Percentiles rank a stretch among this genome's conserved stretches.
Evolutionary conservation across 2,329 filamentous ascomycete species (phyloP).

Genomic region (Fusarium paranaense): DNA sequence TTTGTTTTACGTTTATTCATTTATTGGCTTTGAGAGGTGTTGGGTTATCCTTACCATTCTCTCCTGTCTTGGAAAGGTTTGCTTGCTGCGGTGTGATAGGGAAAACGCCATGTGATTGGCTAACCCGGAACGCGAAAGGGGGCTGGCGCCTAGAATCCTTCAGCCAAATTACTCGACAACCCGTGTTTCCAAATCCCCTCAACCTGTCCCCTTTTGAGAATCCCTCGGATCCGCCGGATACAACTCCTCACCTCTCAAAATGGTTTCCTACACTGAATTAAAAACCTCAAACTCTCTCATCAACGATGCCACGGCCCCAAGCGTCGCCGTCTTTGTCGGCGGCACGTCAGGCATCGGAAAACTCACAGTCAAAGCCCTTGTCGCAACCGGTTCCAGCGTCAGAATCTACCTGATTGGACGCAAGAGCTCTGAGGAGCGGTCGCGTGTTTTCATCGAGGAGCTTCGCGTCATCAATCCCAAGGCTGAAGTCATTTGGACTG

Average conservation of each 20-base stretch:
- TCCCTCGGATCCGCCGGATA: neutral
- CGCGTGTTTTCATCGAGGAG: constrained; percentile 50
- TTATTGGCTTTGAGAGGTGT: no score
- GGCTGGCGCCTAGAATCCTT: neutral
- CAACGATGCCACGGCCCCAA: constrained; percentile 51
- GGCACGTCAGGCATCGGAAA: constrained; percentile 61
- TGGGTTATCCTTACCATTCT: no score
- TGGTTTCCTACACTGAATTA: constrained; percentile 52
- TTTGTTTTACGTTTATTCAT: no score
- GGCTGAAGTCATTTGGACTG: constrained; percentile 56
- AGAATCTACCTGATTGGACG: constrained; percentile 59
- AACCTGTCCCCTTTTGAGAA: neutral
- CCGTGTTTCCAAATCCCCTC: neutral
- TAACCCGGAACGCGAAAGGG: neutral
- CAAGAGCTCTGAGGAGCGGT: constrained; percentile 47
- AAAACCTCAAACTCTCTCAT: constrained; percentile 54
- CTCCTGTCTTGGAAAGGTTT: no score
- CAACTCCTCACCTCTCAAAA: neutral
- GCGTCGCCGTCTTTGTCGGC: constrained; percentile 57
- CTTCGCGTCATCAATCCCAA: constrained; percentile 51
- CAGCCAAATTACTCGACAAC: neutral
- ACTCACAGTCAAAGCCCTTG: constrained; percentile 52
- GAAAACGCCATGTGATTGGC: neutral
- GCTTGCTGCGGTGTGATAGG: no score
- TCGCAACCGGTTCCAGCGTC: constrained; percentile 48